phyloP scores from a whole-genome alignment of 208 protist species.

The Trypanosoma vivax region DNA sequence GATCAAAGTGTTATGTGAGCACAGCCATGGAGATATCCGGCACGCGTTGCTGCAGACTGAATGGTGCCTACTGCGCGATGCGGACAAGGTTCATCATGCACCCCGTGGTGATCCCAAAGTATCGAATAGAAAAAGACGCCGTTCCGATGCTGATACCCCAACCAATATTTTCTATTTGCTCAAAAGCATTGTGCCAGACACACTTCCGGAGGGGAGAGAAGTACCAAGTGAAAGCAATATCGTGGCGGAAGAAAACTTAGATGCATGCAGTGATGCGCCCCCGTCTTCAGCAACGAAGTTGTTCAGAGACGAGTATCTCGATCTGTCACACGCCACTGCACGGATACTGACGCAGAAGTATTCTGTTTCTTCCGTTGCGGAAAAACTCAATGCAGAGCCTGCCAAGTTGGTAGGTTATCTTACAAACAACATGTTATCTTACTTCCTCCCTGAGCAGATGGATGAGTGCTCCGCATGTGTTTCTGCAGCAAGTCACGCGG shows the following conservation, averaged over 20 bases:
- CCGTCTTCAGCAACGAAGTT: too few relatives aligned
- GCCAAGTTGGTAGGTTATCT: conserved; percentile 66
- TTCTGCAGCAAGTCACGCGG: conserved; percentile 37
- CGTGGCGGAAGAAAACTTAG: background rate
- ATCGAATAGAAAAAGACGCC: too few relatives aligned
- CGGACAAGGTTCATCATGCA: too few relatives aligned
- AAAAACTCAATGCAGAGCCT: conserved; percentile 50
- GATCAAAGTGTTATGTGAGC: conserved; percentile 32
- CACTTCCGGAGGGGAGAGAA: background rate
- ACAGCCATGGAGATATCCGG: conserved; percentile 72
- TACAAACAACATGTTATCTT: conserved; percentile 59
- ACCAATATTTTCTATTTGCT: too few relatives aligned
- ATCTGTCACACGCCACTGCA: conserved; percentile 67
- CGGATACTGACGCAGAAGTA: conserved; percentile 82
- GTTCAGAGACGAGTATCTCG: conserved; percentile 65
- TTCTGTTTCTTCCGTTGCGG: conserved; percentile 33
- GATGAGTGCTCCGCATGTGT: conserved; percentile 39
- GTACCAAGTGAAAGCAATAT: background rate
- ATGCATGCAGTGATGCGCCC: too few relatives aligned
- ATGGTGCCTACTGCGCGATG: conserved; percentile 30
- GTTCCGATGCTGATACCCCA: too few relatives aligned
- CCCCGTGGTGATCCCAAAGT: too few relatives aligned
- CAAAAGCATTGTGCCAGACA: too few relatives aligned
- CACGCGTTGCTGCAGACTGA: conserved; percentile 75
- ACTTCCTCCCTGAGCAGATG: conserved; percentile 57